phyloP scores from a whole-genome alignment of 2,329 filamentous ascomycete species.

The Apiospora kogelbergensis region DNA sequence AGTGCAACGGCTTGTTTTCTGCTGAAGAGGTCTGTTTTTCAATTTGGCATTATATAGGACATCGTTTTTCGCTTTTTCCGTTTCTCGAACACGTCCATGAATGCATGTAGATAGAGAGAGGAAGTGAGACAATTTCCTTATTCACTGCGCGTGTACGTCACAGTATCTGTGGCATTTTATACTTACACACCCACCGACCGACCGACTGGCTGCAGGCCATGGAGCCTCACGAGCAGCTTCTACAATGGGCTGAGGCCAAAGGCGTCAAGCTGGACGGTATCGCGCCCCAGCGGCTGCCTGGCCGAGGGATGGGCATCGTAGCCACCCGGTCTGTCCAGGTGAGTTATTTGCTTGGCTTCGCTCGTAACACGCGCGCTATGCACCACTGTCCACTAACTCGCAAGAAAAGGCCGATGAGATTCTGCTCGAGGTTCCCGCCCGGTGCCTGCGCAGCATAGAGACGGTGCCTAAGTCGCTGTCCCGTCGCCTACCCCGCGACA shows the following conservation, averaged over 20 bases:
- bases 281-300: slow-evolving; percentile 64
- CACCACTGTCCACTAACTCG: slow-evolving; percentile 13
- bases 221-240: slow-evolving; percentile 42
- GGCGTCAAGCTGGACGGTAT: slow-evolving; percentile 70
- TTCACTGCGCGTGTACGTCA: not conserved
- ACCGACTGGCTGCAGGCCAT: not conserved
- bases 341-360: slow-evolving; percentile 21
- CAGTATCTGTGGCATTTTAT: not conserved
- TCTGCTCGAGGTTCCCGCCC: slow-evolving; percentile 65
- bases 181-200: not conserved
- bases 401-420: slow-evolving; percentile 52
- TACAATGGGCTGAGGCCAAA: slow-evolving; percentile 64
- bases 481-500: slow-evolving; percentile 47
- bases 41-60: too few relatives aligned
- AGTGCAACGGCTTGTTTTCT: not conserved
- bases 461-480: slow-evolving; percentile 56
- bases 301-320: slow-evolving; percentile 76
- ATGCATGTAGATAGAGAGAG: not conserved
- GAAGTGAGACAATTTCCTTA: not conserved
- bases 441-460: slow-evolving; percentile 63
- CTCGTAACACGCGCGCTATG: too few relatives aligned
- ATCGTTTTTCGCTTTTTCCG: not conserved
- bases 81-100: not conserved
- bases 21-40: not conserved
- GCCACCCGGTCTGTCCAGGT: slow-evolving; percentile 68